Evolutionary conservation across 306 rosid genomes (phyloP).

Genomic region (Trifolium subterraneum): DNA sequence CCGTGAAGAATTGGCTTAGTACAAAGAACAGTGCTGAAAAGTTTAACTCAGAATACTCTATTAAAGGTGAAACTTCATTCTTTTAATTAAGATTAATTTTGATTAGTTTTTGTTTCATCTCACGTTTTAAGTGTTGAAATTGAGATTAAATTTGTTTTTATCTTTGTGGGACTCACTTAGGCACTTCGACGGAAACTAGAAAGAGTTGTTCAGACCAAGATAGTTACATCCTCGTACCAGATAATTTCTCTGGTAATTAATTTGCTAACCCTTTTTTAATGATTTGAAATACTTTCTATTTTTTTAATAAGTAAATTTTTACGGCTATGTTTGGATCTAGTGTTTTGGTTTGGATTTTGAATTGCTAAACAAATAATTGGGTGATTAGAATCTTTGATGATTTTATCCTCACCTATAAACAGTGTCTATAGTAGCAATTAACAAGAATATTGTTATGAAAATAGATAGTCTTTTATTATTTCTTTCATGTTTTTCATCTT

Average conservation of each 20-base stretch:
- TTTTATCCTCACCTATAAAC: too few species aligned
- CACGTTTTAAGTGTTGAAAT: background rate
- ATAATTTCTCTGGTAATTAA: conserved; percentile 64
- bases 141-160: background rate
- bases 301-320: background rate
- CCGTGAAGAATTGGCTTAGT: conserved; percentile 73
- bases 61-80: conserved; percentile 46
- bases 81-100: background rate
- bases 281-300: background rate
- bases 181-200: conserved; percentile 48
- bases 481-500: too few species aligned
- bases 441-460: too few species aligned
- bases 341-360: background rate
- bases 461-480: too few species aligned
- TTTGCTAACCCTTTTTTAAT: conserved; percentile 1
- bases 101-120: background rate
- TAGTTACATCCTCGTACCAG: conserved; percentile 56
- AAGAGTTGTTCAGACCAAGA: conserved; percentile 78
- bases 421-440: too few species aligned
- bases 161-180: conserved; percentile 42
- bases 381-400: too few species aligned
- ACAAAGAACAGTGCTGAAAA: conserved; percentile 52
- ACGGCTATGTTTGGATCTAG: background rate
- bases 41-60: conserved; percentile 52
- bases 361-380: too few species aligned